These are phyloP conservation scores for Yamadazyma akitaensis DNA, from an alignment of 805 yeast genomes.

Conservation along the genomic window DNA sequence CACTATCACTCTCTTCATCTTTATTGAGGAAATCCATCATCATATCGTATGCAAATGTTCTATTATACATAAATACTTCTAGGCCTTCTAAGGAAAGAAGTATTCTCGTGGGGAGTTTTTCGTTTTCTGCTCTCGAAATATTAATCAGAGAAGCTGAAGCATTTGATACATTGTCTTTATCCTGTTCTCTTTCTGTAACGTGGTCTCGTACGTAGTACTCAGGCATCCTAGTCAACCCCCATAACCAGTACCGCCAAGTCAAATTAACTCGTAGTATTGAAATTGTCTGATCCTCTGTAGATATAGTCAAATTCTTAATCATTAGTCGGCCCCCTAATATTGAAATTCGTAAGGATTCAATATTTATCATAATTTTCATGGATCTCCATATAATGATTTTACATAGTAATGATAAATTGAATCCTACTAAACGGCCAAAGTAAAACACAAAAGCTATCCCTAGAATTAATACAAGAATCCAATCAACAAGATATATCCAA, in stretches of 20 bases:
- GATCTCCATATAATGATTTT: constrained; percentile 62
- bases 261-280: constrained; percentile 68
- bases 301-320: constrained; percentile 69
- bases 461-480: constrained; percentile 67
- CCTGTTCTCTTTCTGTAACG: constrained; percentile 6
- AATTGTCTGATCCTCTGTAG: constrained; percentile 71
- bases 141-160: background rate
- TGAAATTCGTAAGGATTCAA: constrained; percentile 75
- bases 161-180: background rate
- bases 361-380: constrained; percentile 53
- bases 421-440: constrained; percentile 70
- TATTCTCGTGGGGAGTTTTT: constrained; percentile 53
- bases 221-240: constrained; percentile 43
- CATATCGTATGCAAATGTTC: constrained; percentile 71
- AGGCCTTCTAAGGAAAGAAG: constrained; percentile 65
- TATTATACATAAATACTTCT: constrained; percentile 80
- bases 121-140: constrained; percentile 32
- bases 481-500: constrained; percentile 78
- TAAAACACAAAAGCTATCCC: constrained; percentile 67
- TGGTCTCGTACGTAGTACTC: constrained; percentile 23
- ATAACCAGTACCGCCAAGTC: constrained; percentile 89
- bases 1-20: background rate
- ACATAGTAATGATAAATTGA: constrained; percentile 47
- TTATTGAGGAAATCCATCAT: constrained; percentile 42
- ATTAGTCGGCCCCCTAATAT: constrained; percentile 79